These are phyloP conservation scores for Mycena venus DNA, from an alignment of 768 basidiomycete species.

Conservation along the genomic window DNA sequence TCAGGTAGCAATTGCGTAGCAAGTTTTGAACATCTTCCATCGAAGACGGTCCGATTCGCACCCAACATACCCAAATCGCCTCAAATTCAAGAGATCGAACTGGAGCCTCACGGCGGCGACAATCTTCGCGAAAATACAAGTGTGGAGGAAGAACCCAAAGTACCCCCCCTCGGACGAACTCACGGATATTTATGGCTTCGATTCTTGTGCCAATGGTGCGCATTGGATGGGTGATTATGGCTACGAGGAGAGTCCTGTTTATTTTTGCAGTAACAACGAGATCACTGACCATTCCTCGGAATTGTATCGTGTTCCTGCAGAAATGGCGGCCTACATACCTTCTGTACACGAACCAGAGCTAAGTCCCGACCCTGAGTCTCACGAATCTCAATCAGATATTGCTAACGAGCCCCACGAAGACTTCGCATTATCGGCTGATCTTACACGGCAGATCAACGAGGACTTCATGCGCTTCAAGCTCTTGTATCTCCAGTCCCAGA, in stretches of 20 bases:
- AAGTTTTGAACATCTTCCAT: neutral
- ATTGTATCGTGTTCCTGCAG: neutral
- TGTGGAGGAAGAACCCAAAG: neutral
- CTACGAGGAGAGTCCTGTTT: neutral
- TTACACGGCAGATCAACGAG: no score
- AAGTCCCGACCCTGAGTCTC: no score
- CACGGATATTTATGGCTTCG: neutral
- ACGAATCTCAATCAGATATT: no score
- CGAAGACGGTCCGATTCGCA: neutral
- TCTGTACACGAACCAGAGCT: no score
- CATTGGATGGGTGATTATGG: neutral
- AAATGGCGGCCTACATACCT: no score
- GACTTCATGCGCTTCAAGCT: no score
- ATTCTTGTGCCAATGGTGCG: neutral
- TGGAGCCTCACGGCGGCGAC: neutral
- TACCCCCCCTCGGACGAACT: neutral
- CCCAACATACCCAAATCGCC: neutral
- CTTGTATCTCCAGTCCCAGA: no score
- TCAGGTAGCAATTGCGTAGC: neutral
- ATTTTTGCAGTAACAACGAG: neutral
- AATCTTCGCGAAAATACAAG: neutral
- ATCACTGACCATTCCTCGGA: neutral
- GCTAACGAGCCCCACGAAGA: no score
- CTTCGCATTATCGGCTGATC: no score
- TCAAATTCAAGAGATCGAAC: neutral